phyloP scores from a whole-genome alignment of 208 protist genomes.

The Porcisia deanei region DNA sequence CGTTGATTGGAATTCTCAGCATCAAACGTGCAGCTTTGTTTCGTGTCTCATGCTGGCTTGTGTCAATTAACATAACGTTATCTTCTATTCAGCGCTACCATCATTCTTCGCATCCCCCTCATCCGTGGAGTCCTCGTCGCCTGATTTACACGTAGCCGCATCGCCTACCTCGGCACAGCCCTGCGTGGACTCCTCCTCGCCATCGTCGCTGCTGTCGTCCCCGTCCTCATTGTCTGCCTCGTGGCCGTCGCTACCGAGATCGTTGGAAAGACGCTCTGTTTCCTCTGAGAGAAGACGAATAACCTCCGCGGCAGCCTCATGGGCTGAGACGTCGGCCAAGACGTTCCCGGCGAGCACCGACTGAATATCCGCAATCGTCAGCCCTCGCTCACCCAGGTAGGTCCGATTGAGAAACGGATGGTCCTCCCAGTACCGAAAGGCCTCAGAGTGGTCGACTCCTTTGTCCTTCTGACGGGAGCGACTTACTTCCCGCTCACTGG shows the following conservation, averaged over 20 bases:
- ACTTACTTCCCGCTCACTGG: conserved; percentile 9
- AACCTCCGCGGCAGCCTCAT: conserved; percentile 77
- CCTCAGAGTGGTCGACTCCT: conserved; percentile 34
- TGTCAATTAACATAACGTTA: neutral
- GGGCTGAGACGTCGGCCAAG: conserved; percentile 42
- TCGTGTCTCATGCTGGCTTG: neutral
- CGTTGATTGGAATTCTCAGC: neutral
- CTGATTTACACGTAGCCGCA: neutral
- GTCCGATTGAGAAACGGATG: conserved; percentile 72
- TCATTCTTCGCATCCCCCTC: conserved; percentile 18
- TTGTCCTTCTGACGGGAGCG: conserved; percentile 29
- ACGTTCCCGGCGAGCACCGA: conserved; percentile 59
- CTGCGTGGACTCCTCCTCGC: neutral
- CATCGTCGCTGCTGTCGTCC: conserved; percentile 25
- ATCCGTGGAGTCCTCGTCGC: conserved; percentile 3
- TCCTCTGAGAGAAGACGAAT: conserved; percentile 78
- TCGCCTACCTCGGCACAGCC: neutral
- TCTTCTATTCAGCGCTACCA: conserved; percentile 12
- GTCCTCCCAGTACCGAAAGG: conserved; percentile 63
- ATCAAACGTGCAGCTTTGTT: neutral
- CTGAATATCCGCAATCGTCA: conserved; percentile 78
- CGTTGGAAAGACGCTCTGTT: conserved; percentile 45
- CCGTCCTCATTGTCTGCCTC: conserved; percentile 51
- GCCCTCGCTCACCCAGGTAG: conserved; percentile 58
- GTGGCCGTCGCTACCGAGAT: conserved; percentile 44